Evolutionary conservation across 805 yeast species (phyloP).

Genomic region (Cyberlindnera saturnus): DNA sequence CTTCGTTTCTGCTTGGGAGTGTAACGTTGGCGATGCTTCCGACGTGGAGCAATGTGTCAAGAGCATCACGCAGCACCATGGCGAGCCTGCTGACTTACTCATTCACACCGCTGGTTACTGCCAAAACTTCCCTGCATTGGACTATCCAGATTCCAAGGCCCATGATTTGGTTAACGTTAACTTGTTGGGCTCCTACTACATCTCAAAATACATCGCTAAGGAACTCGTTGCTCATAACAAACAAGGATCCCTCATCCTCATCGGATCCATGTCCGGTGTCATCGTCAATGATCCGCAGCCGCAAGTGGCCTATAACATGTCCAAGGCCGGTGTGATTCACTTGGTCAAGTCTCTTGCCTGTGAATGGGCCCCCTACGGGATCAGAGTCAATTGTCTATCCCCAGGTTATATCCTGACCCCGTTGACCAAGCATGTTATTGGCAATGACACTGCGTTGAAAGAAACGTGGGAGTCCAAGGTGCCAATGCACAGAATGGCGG

Average conservation of each 20-base stretch:
- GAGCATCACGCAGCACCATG: constrained; percentile 51
- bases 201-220: constrained; percentile 67
- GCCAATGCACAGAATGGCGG: constrained; percentile 81
- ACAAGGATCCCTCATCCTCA: constrained; percentile 57
- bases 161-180: constrained; percentile 66
- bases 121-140: constrained; percentile 73
- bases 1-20: constrained; percentile 56
- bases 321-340: constrained; percentile 84
- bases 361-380: constrained; percentile 75
- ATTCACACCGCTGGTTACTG: constrained; percentile 83
- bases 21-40: constrained; percentile 64
- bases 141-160: constrained; percentile 67
- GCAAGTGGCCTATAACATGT: constrained; percentile 75
- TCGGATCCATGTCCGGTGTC: constrained; percentile 77
- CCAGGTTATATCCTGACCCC: constrained; percentile 83
- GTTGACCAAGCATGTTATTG: constrained; percentile 64
- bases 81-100: constrained; percentile 54
- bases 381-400: constrained; percentile 70
- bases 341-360: constrained; percentile 69
- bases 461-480: constrained; percentile 66
- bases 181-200: constrained; percentile 68
- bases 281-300: constrained; percentile 78
- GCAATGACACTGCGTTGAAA: constrained; percentile 52
- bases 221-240: constrained; percentile 50
- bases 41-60: constrained; percentile 51